These are phyloP conservation scores for Lactuca sativa DNA, from an alignment of 129 eudicot species.

Conservation along the genomic window DNA sequence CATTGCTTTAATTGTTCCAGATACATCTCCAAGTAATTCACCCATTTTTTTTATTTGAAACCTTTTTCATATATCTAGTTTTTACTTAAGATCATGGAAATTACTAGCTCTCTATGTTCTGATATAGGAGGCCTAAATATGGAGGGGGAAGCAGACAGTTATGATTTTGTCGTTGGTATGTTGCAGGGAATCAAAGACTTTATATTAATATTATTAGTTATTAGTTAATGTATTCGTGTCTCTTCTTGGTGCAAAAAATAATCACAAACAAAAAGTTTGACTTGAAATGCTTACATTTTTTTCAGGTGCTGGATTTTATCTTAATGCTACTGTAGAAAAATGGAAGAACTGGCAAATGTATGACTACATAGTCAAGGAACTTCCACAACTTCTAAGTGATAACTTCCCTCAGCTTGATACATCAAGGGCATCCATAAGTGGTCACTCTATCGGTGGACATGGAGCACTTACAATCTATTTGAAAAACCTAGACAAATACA, in stretches of 20 bases:
- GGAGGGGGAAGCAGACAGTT: conserved; percentile 98
- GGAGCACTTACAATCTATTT: conserved; percentile 93
- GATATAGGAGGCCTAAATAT: conserved; percentile 87
- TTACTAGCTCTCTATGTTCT: conserved; percentile 10
- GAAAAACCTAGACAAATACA: conserved; percentile 87
- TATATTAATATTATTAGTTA: too few relatives aligned
- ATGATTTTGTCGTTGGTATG: conserved; percentile 97
- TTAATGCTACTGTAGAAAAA: conserved; percentile 89
- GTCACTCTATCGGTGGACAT: conserved; percentile 92
- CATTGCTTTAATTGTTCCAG: conserved; percentile 81
- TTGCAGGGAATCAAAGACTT: not conserved
- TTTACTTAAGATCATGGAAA: too few relatives aligned
- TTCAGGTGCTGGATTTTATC: conserved; percentile 96
- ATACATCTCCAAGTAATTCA: conserved; percentile 89
- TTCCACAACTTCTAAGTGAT: conserved; percentile 73
- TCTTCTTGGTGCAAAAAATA: too few relatives aligned
- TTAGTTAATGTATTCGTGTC: too few relatives aligned
- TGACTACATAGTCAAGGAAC: conserved; percentile 90
- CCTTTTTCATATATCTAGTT: not conserved
- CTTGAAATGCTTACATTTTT: not conserved
- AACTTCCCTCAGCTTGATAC: conserved; percentile 86
- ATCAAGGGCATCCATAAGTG: conserved; percentile 80
- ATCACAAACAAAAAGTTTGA: not conserved
- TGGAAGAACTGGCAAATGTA: conserved; percentile 99
- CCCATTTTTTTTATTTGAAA: not conserved